These are phyloP conservation scores for Trichoderma sp. DNA, from an alignment of 2,329 filamentous ascomycete species.

Conservation along the genomic window DNA sequence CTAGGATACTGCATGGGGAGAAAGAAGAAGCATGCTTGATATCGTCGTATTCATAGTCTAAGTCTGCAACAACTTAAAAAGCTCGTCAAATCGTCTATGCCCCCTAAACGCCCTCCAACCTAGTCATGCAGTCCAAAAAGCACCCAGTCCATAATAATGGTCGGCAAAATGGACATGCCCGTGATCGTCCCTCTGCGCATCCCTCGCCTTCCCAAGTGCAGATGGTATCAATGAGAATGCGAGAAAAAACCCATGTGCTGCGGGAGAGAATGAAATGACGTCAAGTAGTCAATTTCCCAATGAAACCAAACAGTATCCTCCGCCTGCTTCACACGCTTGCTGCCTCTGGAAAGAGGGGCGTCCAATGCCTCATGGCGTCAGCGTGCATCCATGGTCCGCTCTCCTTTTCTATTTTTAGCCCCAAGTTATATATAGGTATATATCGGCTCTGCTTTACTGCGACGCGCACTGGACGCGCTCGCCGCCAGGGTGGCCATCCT, in stretches of 20 bases:
- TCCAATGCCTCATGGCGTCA: not conserved
- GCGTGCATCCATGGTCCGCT: not conserved
- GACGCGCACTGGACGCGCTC: conserved; percentile 86
- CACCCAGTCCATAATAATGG: conserved; percentile 22
- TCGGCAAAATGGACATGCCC: conserved; percentile 21
- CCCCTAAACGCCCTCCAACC: conserved; percentile 41
- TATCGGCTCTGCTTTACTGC: conserved; percentile 60
- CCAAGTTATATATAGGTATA: not conserved
- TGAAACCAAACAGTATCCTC: conserved; percentile 24
- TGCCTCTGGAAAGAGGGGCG: conserved; percentile 1
- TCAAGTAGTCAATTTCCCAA: conserved; percentile 12
- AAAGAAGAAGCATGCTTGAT: not conserved
- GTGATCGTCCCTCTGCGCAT: conserved; percentile 13
- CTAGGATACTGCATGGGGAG: not conserved
- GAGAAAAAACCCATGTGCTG: conserved; percentile 20
- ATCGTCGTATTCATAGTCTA: conserved; percentile 28
- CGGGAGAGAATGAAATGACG: conserved; percentile 17
- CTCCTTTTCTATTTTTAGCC: not conserved
- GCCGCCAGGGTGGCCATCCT: conserved; percentile 71
- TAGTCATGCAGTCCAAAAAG: conserved; percentile 35
- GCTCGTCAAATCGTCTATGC: conserved; percentile 44
- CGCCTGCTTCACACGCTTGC: conserved; percentile 23
- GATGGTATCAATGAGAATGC: conserved; percentile 27
- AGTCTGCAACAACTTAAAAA: conserved; percentile 30
- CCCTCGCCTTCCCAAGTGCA: conserved; percentile 10